Conservation (phyloP, 768 basidiomycete species). For the Pluteus cervinus region DNA sequence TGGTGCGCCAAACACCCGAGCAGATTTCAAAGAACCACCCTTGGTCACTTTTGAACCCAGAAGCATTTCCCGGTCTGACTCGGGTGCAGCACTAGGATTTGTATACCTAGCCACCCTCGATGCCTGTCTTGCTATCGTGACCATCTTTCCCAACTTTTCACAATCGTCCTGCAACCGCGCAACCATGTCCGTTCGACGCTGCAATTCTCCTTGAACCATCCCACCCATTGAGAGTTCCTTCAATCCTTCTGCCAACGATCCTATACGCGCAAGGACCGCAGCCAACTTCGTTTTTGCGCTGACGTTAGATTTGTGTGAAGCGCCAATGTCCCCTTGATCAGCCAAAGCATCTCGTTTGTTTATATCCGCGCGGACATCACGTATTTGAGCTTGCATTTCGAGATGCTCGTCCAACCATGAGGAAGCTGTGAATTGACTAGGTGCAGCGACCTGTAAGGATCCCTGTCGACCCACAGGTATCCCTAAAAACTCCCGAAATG, state of each 20-base stretch:
- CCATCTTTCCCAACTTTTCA: slow-evolving; percentile 82
- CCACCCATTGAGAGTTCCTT: slow-evolving; percentile 59
- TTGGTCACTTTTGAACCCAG: slow-evolving; percentile 29
- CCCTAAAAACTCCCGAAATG: slow-evolving; percentile 84
- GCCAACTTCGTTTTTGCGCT: slow-evolving; percentile 84
- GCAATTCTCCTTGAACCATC: slow-evolving; percentile 88
- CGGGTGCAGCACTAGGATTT: slow-evolving; percentile 37
- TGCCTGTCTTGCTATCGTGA: slow-evolving; percentile 63
- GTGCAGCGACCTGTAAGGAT: slow-evolving; percentile 18
- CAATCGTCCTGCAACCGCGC: slow-evolving; percentile 86
- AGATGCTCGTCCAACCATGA: slow-evolving; percentile 90
- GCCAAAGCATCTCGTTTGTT: slow-evolving; percentile 84
- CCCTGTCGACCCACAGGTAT: slow-evolving; percentile 62
- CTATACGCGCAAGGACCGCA: slow-evolving; percentile 67
- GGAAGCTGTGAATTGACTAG: slow-evolving; percentile 59
- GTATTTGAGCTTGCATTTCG: slow-evolving; percentile 67
- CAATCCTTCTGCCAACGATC: slow-evolving; percentile 63
- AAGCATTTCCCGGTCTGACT: slow-evolving; percentile 61
- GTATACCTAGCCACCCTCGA: slow-evolving; percentile 30
- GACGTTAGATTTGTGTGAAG: slow-evolving; percentile 75
- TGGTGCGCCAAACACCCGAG: slow-evolving; percentile 75
- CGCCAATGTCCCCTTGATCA: slow-evolving; percentile 64
- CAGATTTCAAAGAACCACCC: slow-evolving; percentile 38
- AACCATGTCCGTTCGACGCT: slow-evolving; percentile 85
- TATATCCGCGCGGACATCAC: slow-evolving; percentile 80